Evolutionary conservation across 2,329 filamentous ascomycete genomes (phyloP), one percentile per base, ranked within the genome.

Genomic region (Diplodia intermedia): DNA sequence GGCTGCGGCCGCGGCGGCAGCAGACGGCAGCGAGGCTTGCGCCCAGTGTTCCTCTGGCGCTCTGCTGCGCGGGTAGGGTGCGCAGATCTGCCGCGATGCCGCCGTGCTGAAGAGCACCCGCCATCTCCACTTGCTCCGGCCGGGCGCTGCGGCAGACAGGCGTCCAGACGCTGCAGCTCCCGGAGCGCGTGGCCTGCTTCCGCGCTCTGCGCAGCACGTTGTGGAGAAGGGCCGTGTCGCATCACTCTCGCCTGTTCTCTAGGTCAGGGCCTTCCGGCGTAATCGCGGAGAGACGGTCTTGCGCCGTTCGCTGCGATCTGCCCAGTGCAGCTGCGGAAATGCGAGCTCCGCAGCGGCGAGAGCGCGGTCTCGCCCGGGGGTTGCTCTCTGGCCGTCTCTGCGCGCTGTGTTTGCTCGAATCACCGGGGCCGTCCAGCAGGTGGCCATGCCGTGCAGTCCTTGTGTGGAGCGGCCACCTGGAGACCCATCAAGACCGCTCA

Each of bases 321-420:
- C 68, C 66, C 61, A 56, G 68, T 67, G 55, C 65, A 56, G 56
- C 68, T 69, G 68, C 62, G 67, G 67, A 63, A 60, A 67, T 69
- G 68, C 68, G 62, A 55, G 54, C 55, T 56, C 66, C 47, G 56
- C 50, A 26, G 23, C 56, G 56, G 31, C 57, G 40, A 54, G 43
- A 49, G 63, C 33, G 52, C 23, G 38, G 65, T 50, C 65, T 66
- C 65, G 54, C 65, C 65, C 31, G 36, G 65, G 40, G 53, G 38
- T 33, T 33, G 31, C 50, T 18, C 52, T 47, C 52, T 56, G 65
- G 65, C 49, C 53, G 65, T 54, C 52, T 33, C 36, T 47, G 29
- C 54, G 29, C 31, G 38, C 38, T 66, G 50, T 57, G 65, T 57
- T 57, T 66, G 53, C 52, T 57, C 53, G 31, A 57, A 56, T 57